Evolutionary conservation across 768 basidiomycete genomes (phyloP), one percentile per base, ranked within the genome.

Genomic region (Pleurotus tuber-regium): DNA sequence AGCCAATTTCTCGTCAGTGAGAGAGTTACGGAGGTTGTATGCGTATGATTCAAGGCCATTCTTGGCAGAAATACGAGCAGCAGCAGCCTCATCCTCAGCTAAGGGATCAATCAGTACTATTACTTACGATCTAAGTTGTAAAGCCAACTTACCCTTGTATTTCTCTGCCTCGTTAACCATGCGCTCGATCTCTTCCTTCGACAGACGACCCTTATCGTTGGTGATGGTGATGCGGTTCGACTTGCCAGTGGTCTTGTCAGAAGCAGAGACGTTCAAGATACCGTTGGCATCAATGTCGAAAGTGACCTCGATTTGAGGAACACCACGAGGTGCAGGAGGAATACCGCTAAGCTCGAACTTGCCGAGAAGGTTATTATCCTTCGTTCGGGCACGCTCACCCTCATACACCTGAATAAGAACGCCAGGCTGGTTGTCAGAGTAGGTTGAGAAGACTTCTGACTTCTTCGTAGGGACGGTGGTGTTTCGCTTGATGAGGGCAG

Each of bases 381-480:
- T 97, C 54, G 95, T 97, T 65, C 93, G 90, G 26, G 94, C 92
- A 78, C 95, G 92, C 70, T 98, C 94, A 72, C 95, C 96, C 78
- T 98, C 96, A 74, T 84, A 97, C 30, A 98, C 95, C 68, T 97
- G 94, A 70, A 98, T 97, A 64, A 97, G 84, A 40, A 98, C 95
- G 79, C 94, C 93, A 51, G 95, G 94, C 69, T 98, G 94, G 78
- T 98, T 97, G 78, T 97, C 95, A 58, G 94, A 86, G 79, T 96
- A 95, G 16, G 96, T 98, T 31, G 95, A 98, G 84, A 98, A 97
- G 64, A 88, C 92, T 76, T 98, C 93, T 6, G 95, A 94, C 78
- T 97, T 98, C 78, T 96, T 97, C 62, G 95, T 97, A 23, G 96
- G 96, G 59, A 98, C 92, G 43, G 93, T 97, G 57, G 96, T 98